Base-by-base conservation (phyloP, 345 rosid genomes). In the Turnera subulata region DNA sequence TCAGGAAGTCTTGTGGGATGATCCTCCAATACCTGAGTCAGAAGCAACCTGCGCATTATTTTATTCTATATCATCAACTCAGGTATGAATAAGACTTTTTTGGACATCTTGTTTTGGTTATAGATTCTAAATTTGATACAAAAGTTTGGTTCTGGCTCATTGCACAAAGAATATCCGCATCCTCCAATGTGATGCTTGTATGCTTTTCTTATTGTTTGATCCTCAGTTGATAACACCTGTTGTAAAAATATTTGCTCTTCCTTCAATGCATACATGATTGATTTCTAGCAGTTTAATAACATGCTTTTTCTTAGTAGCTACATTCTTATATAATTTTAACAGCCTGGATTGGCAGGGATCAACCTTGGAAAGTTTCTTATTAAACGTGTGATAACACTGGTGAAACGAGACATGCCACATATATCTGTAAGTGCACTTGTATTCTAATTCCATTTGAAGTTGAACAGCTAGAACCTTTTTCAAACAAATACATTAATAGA, bases 271-370 rank as follows among this genome's bases (percentile, higher is more conserved):
- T 29, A 29, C 8, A 29, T 29, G 35, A 4, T 29, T 29, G 35
- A 29, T 29, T 4, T 29, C 35, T 29, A 29, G 35, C 35, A n/a
- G n/a, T n/a, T n/a, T n/a, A n/a, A 29, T 3, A 29, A 29, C 8
- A 8, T 29, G 35, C 35, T 29, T 3, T 4, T 29, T 29, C 5
- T 3, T 3, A 29, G 5, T 29, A 8, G 35, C 35, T 29, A 29
- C 35, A 29, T 29, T 3, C 35, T 29, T 20, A 6, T 23, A 10
- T 48, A 33, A 63, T 66, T 78, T 73, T 65, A 61, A 58, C 88
- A 93, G 99, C 88, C 92, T 71, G 99, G 97, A 61, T 78, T 93
- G 82, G 89, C 87, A 56, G 99, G 97, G 67, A 89, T 93, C 82
- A 93, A 93, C 75, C 81, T 93, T 0, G 99, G 99, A 22, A 89